Evolutionary conservation across 2,329 filamentous ascomycete species (phyloP), one percentile per base, ranked within the genome.

Genomic region (Xylaria sp.): DNA sequence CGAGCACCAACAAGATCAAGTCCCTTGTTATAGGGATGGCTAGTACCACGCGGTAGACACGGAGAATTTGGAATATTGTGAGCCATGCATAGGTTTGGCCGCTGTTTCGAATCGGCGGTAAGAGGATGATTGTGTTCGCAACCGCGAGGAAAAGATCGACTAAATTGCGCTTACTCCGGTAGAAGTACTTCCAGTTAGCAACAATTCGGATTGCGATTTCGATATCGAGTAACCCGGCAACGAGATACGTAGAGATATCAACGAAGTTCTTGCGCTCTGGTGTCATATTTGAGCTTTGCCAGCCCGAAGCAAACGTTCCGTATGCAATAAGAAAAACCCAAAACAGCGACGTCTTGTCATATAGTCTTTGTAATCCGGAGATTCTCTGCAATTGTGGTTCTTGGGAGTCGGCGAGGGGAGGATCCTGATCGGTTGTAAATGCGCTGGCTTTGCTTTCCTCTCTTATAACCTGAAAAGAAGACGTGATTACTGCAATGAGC

Each of bases 381-480:
- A 77, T 63, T 44, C 80, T 80, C 27, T 71, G 83, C 72, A 78
- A 79, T 80, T 71, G 80, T 74, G 79, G 83, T 68, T 83, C 86
- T 75, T 74, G 78, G 68, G 68, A 77, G 44, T 74, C 75, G 60
- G 79, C 76, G 16, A 79, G 66, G 1, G 81, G 74, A 4, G 79
- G 80, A 70, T 87, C 87, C 47, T 93, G 87, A 66, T 93, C 88
- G 13, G 90, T 89, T 4, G 94, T 94, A 79, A 99, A 99, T 2
- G 97, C 96, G 82, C 94, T 98, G 37, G 92, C 90, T 80, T 92
- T 94, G 81, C 93, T 97, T 79, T 99, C 96, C 82, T 99, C 97
- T 71, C 96, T 90, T 75, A 99, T 99, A 72, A 99, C 93, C 79
- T 99, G 96, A 77, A 99, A 99, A 0, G 95, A 98, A 5, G 96